Base-by-base conservation (phyloP, 306 rosid genomes). In the Lathyrus tuberosus region DNA sequence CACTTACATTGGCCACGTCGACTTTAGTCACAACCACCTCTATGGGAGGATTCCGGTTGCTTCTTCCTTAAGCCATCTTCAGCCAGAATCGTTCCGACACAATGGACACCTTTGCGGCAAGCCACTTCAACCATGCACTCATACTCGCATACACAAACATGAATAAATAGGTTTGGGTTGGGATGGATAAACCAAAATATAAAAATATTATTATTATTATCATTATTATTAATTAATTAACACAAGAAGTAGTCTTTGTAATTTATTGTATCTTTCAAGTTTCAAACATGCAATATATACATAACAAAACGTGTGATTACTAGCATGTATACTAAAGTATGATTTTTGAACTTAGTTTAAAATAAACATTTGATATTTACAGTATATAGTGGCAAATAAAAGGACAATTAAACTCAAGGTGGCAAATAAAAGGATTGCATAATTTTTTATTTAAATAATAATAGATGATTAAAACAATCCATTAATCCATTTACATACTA, bases 1-100 rank as follows among this genome's bases (percentile, higher is more conserved):
- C 2, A 60, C 72, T 5, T 93, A 79, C 28, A 70, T 93, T 41
- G 98, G 96, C 0, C 83, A 85, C 49, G 22, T 84, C 82, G 98
- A 93, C 43, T 79, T 92, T 67, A 92, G 90, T 73, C 87, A 92
- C 46, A 92, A 92, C 82, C 86, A 56, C 42, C 81, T 90, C 0
- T 86, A 85, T 65, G 96, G 96, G 0, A 67, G 31, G 18, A 80
- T 89, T 46, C 96, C 95, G 6, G 66, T 10, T 1, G 92, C 88
- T 6, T 30, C 84, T 0, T 86, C 96, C 8, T 84, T 87, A 31
- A 76, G 86, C 43, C 88, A 86, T 49, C 84, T 89, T 1, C 83
- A 65, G 31, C 78, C 87, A 4, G 70, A 81, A 48, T 81, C 86
- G 24, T 85, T 91, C 30, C 35, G 10, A 16, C 71, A 70, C 79